Base-by-base conservation (phyloP, 1,139 yeast species). In the Groenewaldozyma sp. region DNA sequence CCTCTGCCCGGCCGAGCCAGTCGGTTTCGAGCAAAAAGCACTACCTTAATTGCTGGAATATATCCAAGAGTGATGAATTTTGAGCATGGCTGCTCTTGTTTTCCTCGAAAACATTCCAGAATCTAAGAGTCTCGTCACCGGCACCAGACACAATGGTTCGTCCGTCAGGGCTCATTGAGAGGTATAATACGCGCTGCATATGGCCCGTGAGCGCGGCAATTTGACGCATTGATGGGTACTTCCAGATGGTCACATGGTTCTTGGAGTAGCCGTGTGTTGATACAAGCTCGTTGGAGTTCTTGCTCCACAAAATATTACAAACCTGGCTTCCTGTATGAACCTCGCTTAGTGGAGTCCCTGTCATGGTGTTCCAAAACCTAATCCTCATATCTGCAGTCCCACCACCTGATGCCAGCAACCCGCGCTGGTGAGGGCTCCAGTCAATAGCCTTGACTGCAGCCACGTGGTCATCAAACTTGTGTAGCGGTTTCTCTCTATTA, bases 121-220 rank as follows among this genome's bases (percentile, higher is more conserved):
- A 84, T 51, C 97, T 63, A 44, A 91, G 65, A 0, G 98, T 91
- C 60, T 93, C 98, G 62, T 91, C 99, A 1, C 98, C 98, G 1
- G 98, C 97, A 1, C 98, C 99, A 0, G 98, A 88, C 2, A 91
- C 98, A n/a, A 91, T 82, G 0, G 97, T 86, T 48, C 84, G 88
- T 1, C 98, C 98, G 62, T 91, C 97, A 0, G 97, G 95, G n/a
- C 94, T 82, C 65, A 91, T 70, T 3, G 95, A 77, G 49, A 91
- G 68, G 58, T 91, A 93, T 37, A 93, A 65, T 6, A 91, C 98
- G 45, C 99, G 71, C 57, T 82, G 86, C 1, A 95, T 84, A 56
- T 91, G 99, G 0, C 97, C 98, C 6, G 94, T 86, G 41, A 91
- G 71, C 34, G 88, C 86, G 1, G 96, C 95, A 28, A 91, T 76